phyloP scores from a whole-genome alignment of 495 filamentous ascomycete genomes.

The Xylaria telfairii region DNA sequence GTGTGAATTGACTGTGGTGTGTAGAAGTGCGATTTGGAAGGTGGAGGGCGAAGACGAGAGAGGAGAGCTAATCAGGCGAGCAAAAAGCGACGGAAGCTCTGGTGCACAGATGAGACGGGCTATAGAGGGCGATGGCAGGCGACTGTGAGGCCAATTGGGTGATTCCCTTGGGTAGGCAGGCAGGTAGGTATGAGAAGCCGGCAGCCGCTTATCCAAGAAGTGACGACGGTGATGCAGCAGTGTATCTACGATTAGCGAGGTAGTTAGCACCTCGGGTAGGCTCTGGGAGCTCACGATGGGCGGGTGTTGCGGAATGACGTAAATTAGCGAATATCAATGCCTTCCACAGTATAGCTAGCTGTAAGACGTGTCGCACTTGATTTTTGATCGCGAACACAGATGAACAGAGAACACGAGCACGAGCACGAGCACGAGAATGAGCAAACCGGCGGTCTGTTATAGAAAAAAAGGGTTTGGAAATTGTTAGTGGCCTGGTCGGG shows the following conservation, averaged over 20 bases:
- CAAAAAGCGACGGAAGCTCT: background rate
- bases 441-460: background rate
- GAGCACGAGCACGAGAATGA: background rate
- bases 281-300: background rate
- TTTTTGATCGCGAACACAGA: background rate
- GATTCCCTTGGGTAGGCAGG: background rate
- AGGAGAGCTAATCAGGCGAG: background rate
- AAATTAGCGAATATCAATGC: conserved; percentile 19
- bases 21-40: background rate
- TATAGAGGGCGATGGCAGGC: background rate
- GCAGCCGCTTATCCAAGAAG: background rate
- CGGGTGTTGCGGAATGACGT: conserved; percentile 20
- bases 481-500: conserved; percentile 12
- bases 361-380: background rate
- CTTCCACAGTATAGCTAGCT: conserved; percentile 8
- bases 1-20: conserved; percentile 13
- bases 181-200: background rate
- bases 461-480: background rate
- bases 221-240: background rate
- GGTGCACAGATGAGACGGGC: background rate
- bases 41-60: background rate
- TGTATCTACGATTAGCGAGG: conserved; percentile 1
- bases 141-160: conserved; percentile 4
- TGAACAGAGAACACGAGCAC: background rate
- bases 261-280: background rate